Percentiles rank a stretch among this genome's conserved stretches.
phyloP scores from a whole-genome alignment of 2,329 filamentous ascomycete species.

The Cryphonectria radicalis region DNA sequence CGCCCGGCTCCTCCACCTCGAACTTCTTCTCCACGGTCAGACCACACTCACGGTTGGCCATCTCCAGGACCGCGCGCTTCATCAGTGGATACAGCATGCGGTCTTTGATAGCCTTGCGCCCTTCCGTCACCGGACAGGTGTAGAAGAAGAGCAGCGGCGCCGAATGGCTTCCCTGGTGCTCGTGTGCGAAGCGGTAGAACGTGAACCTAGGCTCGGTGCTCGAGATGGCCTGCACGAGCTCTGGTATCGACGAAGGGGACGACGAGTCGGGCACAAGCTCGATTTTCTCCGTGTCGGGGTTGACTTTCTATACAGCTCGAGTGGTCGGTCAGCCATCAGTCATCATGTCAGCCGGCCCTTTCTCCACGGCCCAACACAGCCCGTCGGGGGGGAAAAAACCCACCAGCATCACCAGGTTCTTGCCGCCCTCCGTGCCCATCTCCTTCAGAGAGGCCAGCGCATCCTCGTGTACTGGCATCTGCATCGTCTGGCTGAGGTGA shows the following conservation, averaged over 20 bases:
- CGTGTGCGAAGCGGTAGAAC: slow-evolving; percentile 72
- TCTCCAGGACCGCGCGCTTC: slow-evolving; percentile 67
- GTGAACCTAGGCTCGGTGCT: slow-evolving; percentile 74
- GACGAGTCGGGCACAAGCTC: slow-evolving; percentile 63
- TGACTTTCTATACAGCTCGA: slow-evolving; percentile 65
- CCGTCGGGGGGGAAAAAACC: slow-evolving; percentile 35
- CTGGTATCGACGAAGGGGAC: slow-evolving; percentile 57
- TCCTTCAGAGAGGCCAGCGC: slow-evolving; percentile 67
- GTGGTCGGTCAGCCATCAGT: slow-evolving; percentile 27
- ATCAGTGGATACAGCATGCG: slow-evolving; percentile 82
- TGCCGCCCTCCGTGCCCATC: slow-evolving; percentile 56
- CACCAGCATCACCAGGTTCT: slow-evolving; percentile 68
- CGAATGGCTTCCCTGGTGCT: slow-evolving; percentile 54
- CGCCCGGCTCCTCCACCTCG: slow-evolving; percentile 68
- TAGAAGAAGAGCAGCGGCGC: slow-evolving; percentile 78
- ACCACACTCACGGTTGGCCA: slow-evolving; percentile 68
- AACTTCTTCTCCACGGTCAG: slow-evolving; percentile 72
- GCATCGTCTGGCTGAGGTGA: slow-evolving; percentile 60
- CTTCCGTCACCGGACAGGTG: slow-evolving; percentile 71
- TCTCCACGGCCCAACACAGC: neutral
- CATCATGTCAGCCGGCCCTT: neutral
- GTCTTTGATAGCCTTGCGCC: slow-evolving; percentile 74
- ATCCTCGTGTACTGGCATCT: slow-evolving; percentile 64
- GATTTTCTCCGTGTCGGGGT: slow-evolving; percentile 70
- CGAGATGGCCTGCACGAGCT: slow-evolving; percentile 66